A percentile compares a stretch with the other conserved stretches of the same genome.
Evolutionary conservation across 305 asterid species (phyloP).

Genomic region (Fraxinus dipetala): DNA sequence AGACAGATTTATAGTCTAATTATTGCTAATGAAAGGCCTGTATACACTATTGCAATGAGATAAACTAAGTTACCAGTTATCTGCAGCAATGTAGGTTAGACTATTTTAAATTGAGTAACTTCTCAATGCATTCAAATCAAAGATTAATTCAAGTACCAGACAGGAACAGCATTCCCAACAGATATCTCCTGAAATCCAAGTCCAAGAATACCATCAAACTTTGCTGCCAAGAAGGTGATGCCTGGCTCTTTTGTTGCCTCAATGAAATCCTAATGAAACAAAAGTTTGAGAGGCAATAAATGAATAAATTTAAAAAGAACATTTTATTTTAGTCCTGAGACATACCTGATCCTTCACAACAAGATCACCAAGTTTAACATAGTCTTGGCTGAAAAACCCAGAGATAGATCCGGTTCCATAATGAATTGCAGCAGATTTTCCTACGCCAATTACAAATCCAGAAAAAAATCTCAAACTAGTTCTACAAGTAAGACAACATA

Average conservation of each 20-base stretch:
- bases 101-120: neutral
- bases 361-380: slow-evolving; percentile 59
- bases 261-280: slow-evolving; percentile 54
- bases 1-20: neutral
- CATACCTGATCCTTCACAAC: slow-evolving; percentile 70
- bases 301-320: neutral
- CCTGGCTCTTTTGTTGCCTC: slow-evolving; percentile 89
- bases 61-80: neutral
- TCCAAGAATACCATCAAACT: slow-evolving; percentile 90
- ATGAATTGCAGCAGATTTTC: slow-evolving; percentile 79
- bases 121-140: neutral
- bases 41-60: neutral
- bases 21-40: neutral
- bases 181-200: slow-evolving; percentile 90
- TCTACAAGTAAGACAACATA: neutral
- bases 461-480: neutral
- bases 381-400: slow-evolving; percentile 81
- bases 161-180: slow-evolving; percentile 70
- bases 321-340: slow-evolving; percentile 10
- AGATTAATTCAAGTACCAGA: slow-evolving; percentile 47
- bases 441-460: slow-evolving; percentile 34
- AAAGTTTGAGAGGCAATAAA: slow-evolving; percentile 19
- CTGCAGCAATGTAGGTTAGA: neutral
- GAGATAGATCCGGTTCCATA: slow-evolving; percentile 93
- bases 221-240: slow-evolving; percentile 75